Evolutionary conservation across 352 stramenopile species (phyloP).

Genomic region (Globisporangium cederbergense): DNA sequence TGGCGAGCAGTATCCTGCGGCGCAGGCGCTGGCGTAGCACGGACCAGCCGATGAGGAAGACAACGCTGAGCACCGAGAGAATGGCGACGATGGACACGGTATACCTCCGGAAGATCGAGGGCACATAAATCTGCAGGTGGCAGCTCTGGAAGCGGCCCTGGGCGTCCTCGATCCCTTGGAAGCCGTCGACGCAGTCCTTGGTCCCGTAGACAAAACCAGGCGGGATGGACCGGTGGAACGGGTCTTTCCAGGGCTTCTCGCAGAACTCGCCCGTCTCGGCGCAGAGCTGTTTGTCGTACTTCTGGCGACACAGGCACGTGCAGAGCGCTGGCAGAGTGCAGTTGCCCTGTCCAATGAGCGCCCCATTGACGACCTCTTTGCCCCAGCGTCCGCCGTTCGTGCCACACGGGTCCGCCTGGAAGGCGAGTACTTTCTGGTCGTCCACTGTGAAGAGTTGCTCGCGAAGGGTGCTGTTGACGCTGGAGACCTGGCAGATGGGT

Average conservation of each 20-base stretch:
- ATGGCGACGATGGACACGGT: constrained; percentile 74
- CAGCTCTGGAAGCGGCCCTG: constrained; percentile 91
- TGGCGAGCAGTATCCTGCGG: constrained; percentile 77
- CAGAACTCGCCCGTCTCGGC: constrained; percentile 71
- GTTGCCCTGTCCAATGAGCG: constrained; percentile 85
- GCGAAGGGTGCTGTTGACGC: constrained; percentile 53
- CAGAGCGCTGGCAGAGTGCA: constrained; percentile 90
- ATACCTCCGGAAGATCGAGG: constrained; percentile 80
- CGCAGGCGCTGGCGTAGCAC: constrained; percentile 84
- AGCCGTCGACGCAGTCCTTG: constrained; percentile 89
- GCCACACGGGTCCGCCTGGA: constrained; percentile 94
- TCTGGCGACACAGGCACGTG: constrained; percentile 89
- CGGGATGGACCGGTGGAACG: constrained; percentile 66
- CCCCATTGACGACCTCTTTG: constrained; percentile 69
- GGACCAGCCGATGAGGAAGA: constrained; percentile 80
- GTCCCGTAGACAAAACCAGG: constrained; percentile 92
- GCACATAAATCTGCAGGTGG: constrained; percentile 94
- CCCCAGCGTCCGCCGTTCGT: constrained; percentile 71
- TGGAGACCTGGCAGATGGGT: constrained; percentile 84
- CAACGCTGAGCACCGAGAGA: constrained; percentile 58
- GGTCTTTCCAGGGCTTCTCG: constrained; percentile 81
- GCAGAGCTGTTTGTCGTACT: constrained; percentile 70
- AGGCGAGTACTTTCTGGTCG: constrained; percentile 87
- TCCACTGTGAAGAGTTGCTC: constrained; percentile 93
- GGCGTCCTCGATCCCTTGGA: constrained; percentile 90